Conservation (phyloP, 192 early-diverging fungal species). For the Podila clonocystis region DNA sequence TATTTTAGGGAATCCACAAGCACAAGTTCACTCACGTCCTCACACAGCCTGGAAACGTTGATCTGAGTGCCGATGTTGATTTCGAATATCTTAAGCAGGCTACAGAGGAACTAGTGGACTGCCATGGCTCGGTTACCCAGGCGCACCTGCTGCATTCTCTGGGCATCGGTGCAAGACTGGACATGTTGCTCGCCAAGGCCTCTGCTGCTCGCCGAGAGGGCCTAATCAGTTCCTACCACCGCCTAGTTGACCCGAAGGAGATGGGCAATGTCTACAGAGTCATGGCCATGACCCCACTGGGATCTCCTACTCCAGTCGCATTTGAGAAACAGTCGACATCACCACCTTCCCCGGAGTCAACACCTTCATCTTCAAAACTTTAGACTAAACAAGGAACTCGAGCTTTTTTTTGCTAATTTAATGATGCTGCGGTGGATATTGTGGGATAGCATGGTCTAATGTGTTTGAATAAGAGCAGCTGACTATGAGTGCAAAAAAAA, state of each 20-base stretch:
- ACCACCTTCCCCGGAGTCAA: not conserved
- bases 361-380: slow-evolving; percentile 3
- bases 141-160: slow-evolving; percentile 77
- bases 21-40: slow-evolving; percentile 86
- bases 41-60: slow-evolving; percentile 82
- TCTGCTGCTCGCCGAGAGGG: slow-evolving; percentile 60
- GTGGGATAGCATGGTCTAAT: too few species aligned
- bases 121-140: slow-evolving; percentile 86
- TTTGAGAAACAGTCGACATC: slow-evolving; percentile 38
- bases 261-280: slow-evolving; percentile 95
- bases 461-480: too few species aligned
- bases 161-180: slow-evolving; percentile 81
- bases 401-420: not conserved
- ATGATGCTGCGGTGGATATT: not conserved
- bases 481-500: too few species aligned
- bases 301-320: slow-evolving; percentile 26
- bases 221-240: slow-evolving; percentile 75
- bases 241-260: slow-evolving; percentile 75
- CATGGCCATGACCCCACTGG: slow-evolving; percentile 66
- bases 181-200: slow-evolving; percentile 72
- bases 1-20: slow-evolving; percentile 76
- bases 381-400: not conserved
- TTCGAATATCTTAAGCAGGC: slow-evolving; percentile 80
- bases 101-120: slow-evolving; percentile 55
- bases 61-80: slow-evolving; percentile 94